Evolutionary conservation across 192 early-diverging fungal species (phyloP), one percentile per base, ranked within the genome.

Genomic region (Podila minutissima): DNA sequence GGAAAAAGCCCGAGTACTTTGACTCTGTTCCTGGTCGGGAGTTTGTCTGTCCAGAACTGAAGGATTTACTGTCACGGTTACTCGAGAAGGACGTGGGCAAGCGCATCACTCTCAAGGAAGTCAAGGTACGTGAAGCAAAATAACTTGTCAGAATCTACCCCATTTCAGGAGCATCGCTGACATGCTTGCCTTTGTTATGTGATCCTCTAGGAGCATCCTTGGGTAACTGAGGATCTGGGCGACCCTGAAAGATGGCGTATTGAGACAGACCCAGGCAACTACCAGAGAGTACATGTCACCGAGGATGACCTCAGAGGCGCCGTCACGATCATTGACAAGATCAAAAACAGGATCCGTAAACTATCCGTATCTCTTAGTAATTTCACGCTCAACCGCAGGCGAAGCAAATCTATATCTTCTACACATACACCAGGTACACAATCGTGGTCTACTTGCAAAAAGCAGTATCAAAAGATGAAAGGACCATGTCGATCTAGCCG

Each of bases 21-120:
- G 74, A 84, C 35, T 72, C 62, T 41, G 91, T 89, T 19, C 90
- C 90, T 12, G 72, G 69, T 17, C 82, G 85, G 12, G 76, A 85
- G 4, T 66, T 77, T 12, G 87, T 94, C 37, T 87, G 90, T 31
- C 72, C 82, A 0, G 77, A 86, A 13, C 79, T 98, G 53, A 86
- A 87, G 59, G 93, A 97, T 82, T 77, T 99, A 50, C 81, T 99
- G 6, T 66, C 59, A 19, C 71, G 88, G 35, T 69, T 98, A 37
- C 75, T 99, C 32, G 94, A 94, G 76, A 98, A 98, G 85, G 92
- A 99, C 83, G 94, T 95, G 53, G 66, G 75, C 20, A 89, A 88
- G 41, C 88, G 97, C 12, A 95, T 98, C 29, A 94, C 93, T 4
- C 85, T 99, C 58, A 91, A 94, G 28, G 91, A 96, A 77, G 92